A percentile compares a stretch with the other conserved stretches of the same genome.
These are phyloP conservation scores for Sicyos edulis DNA, from an alignment of 306 rosid genomes.

Conservation along the genomic window DNA sequence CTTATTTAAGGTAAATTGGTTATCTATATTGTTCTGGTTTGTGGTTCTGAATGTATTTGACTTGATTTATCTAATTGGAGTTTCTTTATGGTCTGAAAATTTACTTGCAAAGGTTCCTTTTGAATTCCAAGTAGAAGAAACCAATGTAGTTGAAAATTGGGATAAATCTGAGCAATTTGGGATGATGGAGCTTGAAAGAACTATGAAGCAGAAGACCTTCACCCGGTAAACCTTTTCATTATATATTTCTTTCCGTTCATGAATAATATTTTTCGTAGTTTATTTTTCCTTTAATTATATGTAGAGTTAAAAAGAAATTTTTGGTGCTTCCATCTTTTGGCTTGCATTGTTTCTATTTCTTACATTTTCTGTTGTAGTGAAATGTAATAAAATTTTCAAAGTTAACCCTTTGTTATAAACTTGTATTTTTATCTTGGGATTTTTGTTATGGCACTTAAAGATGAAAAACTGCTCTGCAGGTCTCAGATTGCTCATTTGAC, in stretches of 20 bases:
- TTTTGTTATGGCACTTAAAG: not conserved
- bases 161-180: constrained; percentile 34
- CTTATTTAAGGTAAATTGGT: not conserved
- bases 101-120: constrained; percentile 26
- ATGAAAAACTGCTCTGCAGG: constrained; percentile 36
- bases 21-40: not conserved
- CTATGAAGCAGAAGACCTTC: constrained; percentile 73
- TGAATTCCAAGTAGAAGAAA: constrained; percentile 32
- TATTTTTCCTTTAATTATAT: not conserved
- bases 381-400: not conserved
- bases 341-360: not conserved
- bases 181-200: constrained; percentile 59
- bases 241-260: not conserved
- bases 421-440: not conserved
- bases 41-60: not conserved
- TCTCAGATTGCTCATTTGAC: constrained; percentile 78
- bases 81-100: not conserved
- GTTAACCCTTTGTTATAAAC: not conserved
- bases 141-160: constrained; percentile 33
- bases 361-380: not conserved
- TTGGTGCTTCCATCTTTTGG: constrained; percentile 1
- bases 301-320: not conserved
- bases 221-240: constrained; percentile 48
- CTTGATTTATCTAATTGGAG: constrained; percentile 4
- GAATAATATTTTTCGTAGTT: not conserved